Evolutionary conservation across 345 rosid genomes (phyloP), one percentile per base, ranked within the genome.

Genomic region (Tarenaya hassleriana): DNA sequence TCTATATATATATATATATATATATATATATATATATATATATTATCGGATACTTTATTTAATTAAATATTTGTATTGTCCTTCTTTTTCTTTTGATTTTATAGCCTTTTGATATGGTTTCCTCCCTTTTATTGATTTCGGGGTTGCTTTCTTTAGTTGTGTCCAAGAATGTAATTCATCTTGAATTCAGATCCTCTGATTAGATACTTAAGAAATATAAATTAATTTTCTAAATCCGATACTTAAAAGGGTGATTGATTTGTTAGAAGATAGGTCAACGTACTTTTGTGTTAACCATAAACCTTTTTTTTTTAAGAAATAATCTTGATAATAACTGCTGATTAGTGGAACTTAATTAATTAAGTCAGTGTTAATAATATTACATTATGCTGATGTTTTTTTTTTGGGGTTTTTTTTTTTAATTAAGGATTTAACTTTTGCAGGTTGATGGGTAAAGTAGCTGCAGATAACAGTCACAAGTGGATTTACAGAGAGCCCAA

Each of bases 381-480:
- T 66, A 39, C 45, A 55, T 17, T 27, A 41, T 55, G 44, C 29
- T 10, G 10, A 7, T 59, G 20, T 18, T 52, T 52, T 46, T 39
- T 57, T 51, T n/a, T n/a, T n/a, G n/a, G n/a, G n/a, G n/a, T 50
- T 17, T n/a, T n/a, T n/a, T n/a, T n/a, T n/a, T n/a, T n/a, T n/a
- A n/a, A n/a, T n/a, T n/a, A n/a, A n/a, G n/a, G 58, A 46, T 39
- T 15, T 44, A 51, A 34, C 40, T 43, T 61, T 61, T 61, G 53
- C 78, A 91, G 98, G 38, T 73, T 91, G 79, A 83, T 91, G 60
- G 98, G 98, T 41, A 91, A 87, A 78, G 95, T 87, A 37, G 96
- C 96, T 16, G 86, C 98, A 53, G 96, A 91, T 71, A 86, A 77
- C 47, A 81, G 95, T 74, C 98, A 91, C 66, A 87, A 91, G 70